Base-by-base conservation (phyloP, 2,329 filamentous ascomycete genomes). In the Sarocladium strictum region DNA sequence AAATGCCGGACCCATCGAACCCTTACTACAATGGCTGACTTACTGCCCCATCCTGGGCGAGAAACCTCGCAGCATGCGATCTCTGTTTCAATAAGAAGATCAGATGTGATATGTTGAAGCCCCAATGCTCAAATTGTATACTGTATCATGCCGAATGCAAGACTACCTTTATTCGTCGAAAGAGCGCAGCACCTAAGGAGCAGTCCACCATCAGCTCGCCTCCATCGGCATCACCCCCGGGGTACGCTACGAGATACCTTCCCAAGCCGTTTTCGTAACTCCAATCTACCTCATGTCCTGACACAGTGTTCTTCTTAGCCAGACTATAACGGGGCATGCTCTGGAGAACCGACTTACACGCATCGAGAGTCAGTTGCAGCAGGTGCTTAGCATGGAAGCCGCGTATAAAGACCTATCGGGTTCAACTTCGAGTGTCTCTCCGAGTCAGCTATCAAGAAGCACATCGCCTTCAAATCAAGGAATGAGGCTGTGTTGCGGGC, bases 21-120 rank as follows among this genome's bases (percentile, higher is more conserved):
- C n/a, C n/a, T n/a, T n/a, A n/a, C n/a, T 50, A 12, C 3, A 23
- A 21, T 29, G 24, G n/a, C 45, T 50, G 17, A 50, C 27, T 3
- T 14, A n/a, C 27, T 33, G 23, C 45, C 11, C 23, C 26, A n/a
- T 17, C 10, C 4, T 29, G 4, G 24, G 23, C 26, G 45, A 50
- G 17, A 6, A 10, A 4, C 32, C 17, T 10, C 12, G 17, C 27
- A 72, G 72, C 70, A 0, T 74, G 72, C 55, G 72, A 76, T 58
- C 63, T 74, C 37, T 76, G 73, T 62, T 75, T 71, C 51, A 69
- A 61, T 12, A 76, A 75, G 61, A 76, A 76, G 65, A 74, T 76
- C 47, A 74, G 73, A 58, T 76, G 73, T 50, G 72, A 76, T 58
- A 71, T 71, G 67, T 50, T 72, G 5, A 73, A 72, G 57, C 73